A percentile compares a stretch with the other conserved stretches of the same genome.
These are phyloP conservation scores for Camellia sinensis DNA, from an alignment of 148 eudicot species.

Conservation along the genomic window DNA sequence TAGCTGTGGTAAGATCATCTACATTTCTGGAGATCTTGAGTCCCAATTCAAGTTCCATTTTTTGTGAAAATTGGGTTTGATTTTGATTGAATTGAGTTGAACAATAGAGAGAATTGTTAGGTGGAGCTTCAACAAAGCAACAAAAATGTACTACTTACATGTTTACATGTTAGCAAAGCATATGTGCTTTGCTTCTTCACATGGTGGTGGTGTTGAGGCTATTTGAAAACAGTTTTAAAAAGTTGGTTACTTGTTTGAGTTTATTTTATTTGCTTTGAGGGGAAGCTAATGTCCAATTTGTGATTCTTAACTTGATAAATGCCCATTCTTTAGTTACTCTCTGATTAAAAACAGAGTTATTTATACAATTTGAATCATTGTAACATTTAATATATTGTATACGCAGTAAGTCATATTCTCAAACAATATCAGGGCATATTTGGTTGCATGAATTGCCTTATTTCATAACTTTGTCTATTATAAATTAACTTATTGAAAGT, in stretches of 20 bases:
- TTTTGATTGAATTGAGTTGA: constrained; percentile 1
- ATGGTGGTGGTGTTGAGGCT: constrained; percentile 1
- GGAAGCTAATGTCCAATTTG: too few relatives aligned
- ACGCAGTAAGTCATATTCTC: not conserved
- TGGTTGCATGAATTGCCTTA: not conserved
- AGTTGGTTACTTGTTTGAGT: too few relatives aligned
- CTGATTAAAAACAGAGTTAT: too few relatives aligned
- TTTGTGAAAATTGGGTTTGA: constrained; percentile 5
- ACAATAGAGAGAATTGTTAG: not conserved
- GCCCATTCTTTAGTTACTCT: too few relatives aligned
- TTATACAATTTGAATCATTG: too few relatives aligned
- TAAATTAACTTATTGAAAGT: too few relatives aligned
- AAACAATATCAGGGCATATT: not conserved
- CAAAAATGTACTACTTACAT: not conserved
- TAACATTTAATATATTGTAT: too few relatives aligned
- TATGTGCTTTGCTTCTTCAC: constrained; percentile 41
- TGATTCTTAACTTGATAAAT: too few relatives aligned
- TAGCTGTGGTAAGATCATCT: constrained; percentile 41
- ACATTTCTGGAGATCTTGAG: constrained; percentile 45
- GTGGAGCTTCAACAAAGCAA: not conserved
- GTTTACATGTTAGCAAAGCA: constrained; percentile 29
- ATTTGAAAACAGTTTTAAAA: too few relatives aligned
- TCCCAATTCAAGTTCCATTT: constrained; percentile 66
- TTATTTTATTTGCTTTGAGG: too few relatives aligned
- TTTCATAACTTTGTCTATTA: too few relatives aligned